Evolutionary conservation across 768 basidiomycete genomes (phyloP), one percentile per base, ranked within the genome.

Genomic region (Phaeotremella fagi): DNA sequence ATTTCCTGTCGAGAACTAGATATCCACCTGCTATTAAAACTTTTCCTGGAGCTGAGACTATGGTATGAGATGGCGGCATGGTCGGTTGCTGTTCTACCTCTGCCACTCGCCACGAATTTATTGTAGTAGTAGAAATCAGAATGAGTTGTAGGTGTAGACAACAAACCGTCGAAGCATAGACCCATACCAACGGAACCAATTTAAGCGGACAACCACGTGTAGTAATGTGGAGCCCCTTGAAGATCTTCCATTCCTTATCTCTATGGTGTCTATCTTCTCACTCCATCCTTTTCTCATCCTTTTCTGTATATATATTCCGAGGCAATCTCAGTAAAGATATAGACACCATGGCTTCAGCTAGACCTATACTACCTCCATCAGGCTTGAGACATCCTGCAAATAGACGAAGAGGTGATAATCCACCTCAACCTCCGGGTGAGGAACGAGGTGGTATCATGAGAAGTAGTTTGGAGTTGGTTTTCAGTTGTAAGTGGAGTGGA

Each of bases 21-120:
- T 98, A 99, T 1, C 95, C 95, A 1, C 95, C 95, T 9, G 92
- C 90, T 50, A 95, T 74, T 50, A 99, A 81, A 46, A 95, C 92
- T 75, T 99, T 99, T 57, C 94, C 94, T 9, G 94, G 88, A 1
- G 91, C 82, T 28, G 92, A 97, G 56, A 95, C 82, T 47, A 86
- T 80, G 26, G 87, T 89, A 9, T 28, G 41, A 16, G 44, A 41
- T 12, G 7, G 15, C 41, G 22, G 22, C 26, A 42, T 49, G 23
- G 25, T 26, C 16, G 23, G 11, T 50, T 23, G 49, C 14, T 25
- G 25, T 33, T 16, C n/a, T n/a, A n/a, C n/a, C n/a, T n/a, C n/a
- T n/a, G n/a, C n/a, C n/a, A n/a, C n/a, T n/a, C n/a, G n/a, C n/a
- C n/a, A n/a, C n/a, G n/a, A n/a, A n/a, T n/a, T n/a, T n/a, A n/a